Base-by-base conservation (phyloP, 306 rosid genomes). In the Glycine tomentella region DNA sequence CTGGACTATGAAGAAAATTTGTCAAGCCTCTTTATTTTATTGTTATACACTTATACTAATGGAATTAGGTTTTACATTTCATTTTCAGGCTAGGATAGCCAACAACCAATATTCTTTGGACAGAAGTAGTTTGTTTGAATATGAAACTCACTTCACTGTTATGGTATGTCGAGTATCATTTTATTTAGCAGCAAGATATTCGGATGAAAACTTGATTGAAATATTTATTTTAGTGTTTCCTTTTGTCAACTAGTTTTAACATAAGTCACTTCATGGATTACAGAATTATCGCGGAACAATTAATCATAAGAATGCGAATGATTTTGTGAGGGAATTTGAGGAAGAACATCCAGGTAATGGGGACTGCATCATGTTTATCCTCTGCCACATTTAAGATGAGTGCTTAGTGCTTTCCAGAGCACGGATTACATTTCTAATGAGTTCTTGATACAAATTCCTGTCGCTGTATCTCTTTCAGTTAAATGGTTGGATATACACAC, bases 81-180 rank as follows among this genome's bases (percentile, higher is more conserved):
- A 9, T 80, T 86, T 84, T 66, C 94, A 95, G 99, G 99, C 90
- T 52, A 90, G 99, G 82, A 81, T 95, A 86, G 95, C 99, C 9
- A 95, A 89, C 88, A 95, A 95, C 84, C 90, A 84, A 77, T 95
- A 95, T 83, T 89, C 97, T 73, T 74, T 93, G 77, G 95, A 87
- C 59, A 89, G 87, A 87, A 90, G 85, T 76, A 95, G 99, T 74
- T 79, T 93, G 6, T 95, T 91, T 55, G 97, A 95, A 85, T 95
- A 95, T 45, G 99, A 95, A 91, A 95, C 99, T 71, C 99, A 95
- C 87, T 95, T 95, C 80, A 93, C 99, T 42, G 99, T 95, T 42
- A 95, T 95, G 99, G 99, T 95, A 92, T 81, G 95, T 52, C 81
- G 52, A 33, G 55, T 49, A 31, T 80, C 76, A 73, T 76, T 14